phyloP scores from a whole-genome alignment of 345 rosid species.

The Viola odorata region DNA sequence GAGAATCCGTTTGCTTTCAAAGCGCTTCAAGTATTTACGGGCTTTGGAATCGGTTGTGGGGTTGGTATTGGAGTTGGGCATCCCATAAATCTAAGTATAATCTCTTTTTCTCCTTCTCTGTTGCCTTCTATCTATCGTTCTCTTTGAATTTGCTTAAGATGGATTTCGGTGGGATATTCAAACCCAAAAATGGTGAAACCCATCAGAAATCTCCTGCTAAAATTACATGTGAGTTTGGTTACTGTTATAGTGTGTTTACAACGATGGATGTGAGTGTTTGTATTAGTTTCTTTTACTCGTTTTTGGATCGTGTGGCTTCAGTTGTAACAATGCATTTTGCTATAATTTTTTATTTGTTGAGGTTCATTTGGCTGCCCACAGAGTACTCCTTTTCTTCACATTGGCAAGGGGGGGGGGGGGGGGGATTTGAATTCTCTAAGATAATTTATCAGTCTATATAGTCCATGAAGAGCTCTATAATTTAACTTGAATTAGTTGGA shows the following conservation, averaged over 20 bases:
- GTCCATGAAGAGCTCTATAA: too few relatives aligned
- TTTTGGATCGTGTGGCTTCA: too few relatives aligned
- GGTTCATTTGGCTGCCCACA: background rate
- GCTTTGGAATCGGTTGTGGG: constrained; percentile 95
- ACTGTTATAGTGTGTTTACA: background rate
- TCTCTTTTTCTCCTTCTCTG: background rate
- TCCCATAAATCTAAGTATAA: constrained; percentile 68
- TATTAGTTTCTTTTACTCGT: background rate
- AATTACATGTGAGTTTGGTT: background rate
- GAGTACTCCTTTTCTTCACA: background rate
- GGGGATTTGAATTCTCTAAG: too few relatives aligned
- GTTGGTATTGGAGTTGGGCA: constrained; percentile 84
- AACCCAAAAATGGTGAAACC: constrained; percentile 21
- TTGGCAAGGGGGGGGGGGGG: too few relatives aligned
- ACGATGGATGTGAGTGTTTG: background rate
- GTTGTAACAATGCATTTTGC: too few relatives aligned
- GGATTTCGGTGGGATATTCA: constrained; percentile 34
- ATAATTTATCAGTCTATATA: too few relatives aligned
- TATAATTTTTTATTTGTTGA: background rate
- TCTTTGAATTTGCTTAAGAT: constrained; percentile 15
- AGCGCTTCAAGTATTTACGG: constrained; percentile 85
- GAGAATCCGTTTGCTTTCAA: constrained; percentile 89
- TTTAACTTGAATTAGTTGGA: too few relatives aligned
- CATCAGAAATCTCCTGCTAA: constrained; percentile 15
- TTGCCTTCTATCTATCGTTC: background rate